phyloP scores from a whole-genome alignment of 441 rosid species.

The Erodium texanum region DNA sequence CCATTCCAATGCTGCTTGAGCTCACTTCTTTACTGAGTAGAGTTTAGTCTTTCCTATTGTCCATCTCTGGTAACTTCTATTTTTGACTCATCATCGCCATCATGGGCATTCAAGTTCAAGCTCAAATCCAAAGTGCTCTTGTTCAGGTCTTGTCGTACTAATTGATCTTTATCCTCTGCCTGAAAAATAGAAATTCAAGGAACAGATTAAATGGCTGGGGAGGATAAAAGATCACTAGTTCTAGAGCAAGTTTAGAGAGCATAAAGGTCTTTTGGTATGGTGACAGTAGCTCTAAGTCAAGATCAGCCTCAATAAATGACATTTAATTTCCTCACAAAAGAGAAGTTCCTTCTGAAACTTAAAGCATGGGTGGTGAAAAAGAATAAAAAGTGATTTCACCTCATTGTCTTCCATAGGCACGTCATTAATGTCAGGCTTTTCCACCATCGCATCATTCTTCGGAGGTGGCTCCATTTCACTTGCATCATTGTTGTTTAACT shows the following conservation, averaged over 20 bases:
- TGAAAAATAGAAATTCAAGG: slow-evolving; percentile 13
- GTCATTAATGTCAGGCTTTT: slow-evolving; percentile 75
- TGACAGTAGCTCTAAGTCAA: too few species aligned
- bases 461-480: slow-evolving; percentile 29
- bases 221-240: too few species aligned
- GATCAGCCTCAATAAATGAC: too few species aligned
- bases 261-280: too few species aligned
- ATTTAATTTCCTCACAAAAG: neutral
- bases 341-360: neutral
- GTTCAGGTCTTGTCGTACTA: slow-evolving; percentile 74
- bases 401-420: slow-evolving; percentile 59
- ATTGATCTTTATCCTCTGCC: slow-evolving; percentile 44
- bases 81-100: slow-evolving; percentile 17
- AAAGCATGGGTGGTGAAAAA: neutral
- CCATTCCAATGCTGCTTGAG: slow-evolving; percentile 13
- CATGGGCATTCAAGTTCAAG: slow-evolving; percentile 48
- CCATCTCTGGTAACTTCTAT: too few species aligned
- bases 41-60: too few species aligned
- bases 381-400: slow-evolving; percentile 32
- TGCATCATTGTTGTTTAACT: slow-evolving; percentile 31
- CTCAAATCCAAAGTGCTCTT: slow-evolving; percentile 76
- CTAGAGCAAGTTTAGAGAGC: neutral
- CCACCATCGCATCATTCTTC: slow-evolving; percentile 33
- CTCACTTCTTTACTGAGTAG: slow-evolving; percentile 29
- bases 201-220: slow-evolving; percentile 13